Evolutionary conservation across 257 asterid genomes (phyloP), one percentile per base, ranked within the genome.

Genomic region (Linaria vulgaris): DNA sequence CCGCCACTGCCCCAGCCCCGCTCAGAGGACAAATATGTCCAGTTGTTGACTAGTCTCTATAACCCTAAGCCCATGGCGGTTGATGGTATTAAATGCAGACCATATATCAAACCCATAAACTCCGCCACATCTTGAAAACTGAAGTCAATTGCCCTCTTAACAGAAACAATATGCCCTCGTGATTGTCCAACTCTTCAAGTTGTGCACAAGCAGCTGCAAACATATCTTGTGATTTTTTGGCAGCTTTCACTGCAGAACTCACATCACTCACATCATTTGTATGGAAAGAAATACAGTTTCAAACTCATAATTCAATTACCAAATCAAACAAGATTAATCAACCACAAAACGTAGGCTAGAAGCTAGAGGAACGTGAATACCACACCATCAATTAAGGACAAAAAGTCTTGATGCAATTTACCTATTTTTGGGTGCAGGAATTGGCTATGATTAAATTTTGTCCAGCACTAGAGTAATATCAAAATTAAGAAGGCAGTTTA

Each of bases 161-260:
- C 69, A 23, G 85, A 83, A 57, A 41, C 57, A 19, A 85, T n/a
- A n/a, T 72, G 47, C 76, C 86, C 25, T 89, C 96, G 72, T 77
- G 82, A 27, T 79, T 75, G 71, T 61, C 82, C 22, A 86, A 75
- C 78, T 81, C 74, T 64, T 71, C 86, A 16, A 80, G 76, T 46
- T 68, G 75, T 51, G 54, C 71, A 62, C 50, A 75, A 67, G 96
- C 89, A 55, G 91, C 90, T 67, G 85, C 80, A 73, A 78, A 87
- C 25, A 83, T 76, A 57, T 66, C 78, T 56, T 69, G 91, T 44
- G 95, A 72, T 73, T 80, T 87, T 67, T 70, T 83, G 68, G 91
- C 71, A 57, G 99, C 97, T 74, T 87, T 97, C 97, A 92, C 85
- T 38, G 97, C 99, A 75, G 74, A 81, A 69, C 69, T 80, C 41